These are phyloP conservation scores for Nothophoma quercina DNA, from an alignment of 2,329 filamentous ascomycete species.

Conservation along the genomic window DNA sequence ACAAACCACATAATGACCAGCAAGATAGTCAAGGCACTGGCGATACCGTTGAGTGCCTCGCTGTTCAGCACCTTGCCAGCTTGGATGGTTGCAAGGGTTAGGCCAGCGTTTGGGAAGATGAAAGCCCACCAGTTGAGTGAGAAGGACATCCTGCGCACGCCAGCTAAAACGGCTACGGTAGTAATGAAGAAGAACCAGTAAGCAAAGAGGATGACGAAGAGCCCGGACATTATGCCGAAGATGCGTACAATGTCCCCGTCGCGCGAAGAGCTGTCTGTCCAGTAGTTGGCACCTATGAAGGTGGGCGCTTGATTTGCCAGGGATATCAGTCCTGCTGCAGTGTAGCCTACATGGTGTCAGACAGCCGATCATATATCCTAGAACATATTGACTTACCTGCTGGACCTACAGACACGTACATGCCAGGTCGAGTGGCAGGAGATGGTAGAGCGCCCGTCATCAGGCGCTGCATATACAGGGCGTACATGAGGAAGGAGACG, in stretches of 20 bases:
- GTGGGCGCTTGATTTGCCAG: constrained; percentile 53
- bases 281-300: constrained; percentile 45
- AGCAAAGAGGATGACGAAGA: constrained; percentile 59
- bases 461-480: constrained; percentile 73
- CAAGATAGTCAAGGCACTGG: constrained; percentile 63
- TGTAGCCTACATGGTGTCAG: constrained; percentile 56
- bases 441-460: constrained; percentile 66
- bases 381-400: constrained; percentile 27
- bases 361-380: constrained; percentile 56
- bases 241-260: constrained; percentile 51
- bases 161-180: constrained; percentile 48
- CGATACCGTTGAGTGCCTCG: constrained; percentile 60
- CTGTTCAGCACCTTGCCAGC: constrained; percentile 63
- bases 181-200: constrained; percentile 61
- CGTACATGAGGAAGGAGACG: constrained; percentile 72
- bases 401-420: constrained; percentile 62
- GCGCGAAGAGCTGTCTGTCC: constrained; percentile 37
- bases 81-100: constrained; percentile 66
- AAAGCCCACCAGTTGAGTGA: constrained; percentile 63
- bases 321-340: constrained; percentile 53
- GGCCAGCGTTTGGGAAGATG: constrained; percentile 71
- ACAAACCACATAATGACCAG: constrained; percentile 65
- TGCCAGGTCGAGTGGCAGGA: constrained; percentile 53
- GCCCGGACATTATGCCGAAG: constrained; percentile 54
- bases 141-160: constrained; percentile 51